Evolutionary conservation across 1,284 basidiomycete genomes (phyloP), one percentile per base, ranked within the genome.

Genomic region (Phaffia rhodozyma): DNA sequence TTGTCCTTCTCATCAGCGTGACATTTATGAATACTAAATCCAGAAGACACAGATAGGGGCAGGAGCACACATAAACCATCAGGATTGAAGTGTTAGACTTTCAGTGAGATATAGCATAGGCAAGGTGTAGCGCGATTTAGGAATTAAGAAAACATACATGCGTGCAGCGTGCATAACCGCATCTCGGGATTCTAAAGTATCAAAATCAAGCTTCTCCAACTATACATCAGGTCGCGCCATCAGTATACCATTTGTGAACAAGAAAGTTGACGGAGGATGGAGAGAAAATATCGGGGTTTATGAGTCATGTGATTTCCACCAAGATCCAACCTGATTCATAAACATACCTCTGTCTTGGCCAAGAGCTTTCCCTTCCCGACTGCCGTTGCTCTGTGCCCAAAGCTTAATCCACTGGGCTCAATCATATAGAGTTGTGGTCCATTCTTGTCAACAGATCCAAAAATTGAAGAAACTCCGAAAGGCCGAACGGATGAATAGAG

Each of bases 1-100:
- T 96, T 96, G 78, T 98, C 94, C 75, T 97, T 97, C 65, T 89
- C 78, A 68, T 98, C 96, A 69, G 98, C 94, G 73, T 99, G 96
- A 20, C 96, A 92, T 63, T 93, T 84, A 78, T 97, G 92, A 74
- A 98, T 94, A 74, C 93, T 97, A 72, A 3, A 52, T 18, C 25
- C 29, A 65, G 49, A 3, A 29, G 27, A 47, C 32, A 11, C 21
- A 30, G 30, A 5, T 43, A 1, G 29, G 38, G 1, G 60, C 60
- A 55, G 30, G 34, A 27, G 38, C 43, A 20, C 27, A 30, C 11
- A 11, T 29, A 52, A 29, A 50, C 21, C 23, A 20, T 32, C 18
- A n/a, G 21, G 18, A 30, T 3, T 27, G 23, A 25, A 23, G 18
- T 6, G 5, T 57, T 16, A 27, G 53, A 43, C 34, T 32, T 29